These are phyloP conservation scores for Fistulina hepatica DNA, from an alignment of 1,284 basidiomycete species.

Conservation along the genomic window DNA sequence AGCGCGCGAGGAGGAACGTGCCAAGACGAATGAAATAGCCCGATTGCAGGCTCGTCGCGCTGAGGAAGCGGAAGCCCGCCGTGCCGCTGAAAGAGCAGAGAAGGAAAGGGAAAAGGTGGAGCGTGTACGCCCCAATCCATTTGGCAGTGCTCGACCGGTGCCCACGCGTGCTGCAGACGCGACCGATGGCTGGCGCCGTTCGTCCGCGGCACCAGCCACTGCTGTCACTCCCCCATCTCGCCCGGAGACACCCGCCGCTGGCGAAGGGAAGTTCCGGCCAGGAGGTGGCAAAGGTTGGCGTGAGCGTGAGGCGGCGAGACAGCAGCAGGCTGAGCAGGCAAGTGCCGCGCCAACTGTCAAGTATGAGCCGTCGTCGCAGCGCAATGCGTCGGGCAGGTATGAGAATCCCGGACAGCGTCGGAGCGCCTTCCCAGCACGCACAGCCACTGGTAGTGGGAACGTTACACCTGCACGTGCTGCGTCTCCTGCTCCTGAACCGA, in stretches of 20 bases:
- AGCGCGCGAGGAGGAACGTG: constrained; percentile 59
- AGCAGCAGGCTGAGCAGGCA: constrained; percentile 25
- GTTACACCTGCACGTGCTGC: constrained; percentile 17
- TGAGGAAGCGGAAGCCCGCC: constrained; percentile 63
- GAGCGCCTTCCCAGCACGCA: no score
- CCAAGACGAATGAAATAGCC: constrained; percentile 45
- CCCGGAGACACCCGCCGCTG: constrained; percentile 22
- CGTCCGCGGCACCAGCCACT: constrained; percentile 23
- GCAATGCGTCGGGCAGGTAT: no score
- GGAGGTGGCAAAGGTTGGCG: constrained; percentile 45
- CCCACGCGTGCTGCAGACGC: constrained; percentile 20
- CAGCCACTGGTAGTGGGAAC: no score
- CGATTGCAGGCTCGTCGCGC: constrained; percentile 62
- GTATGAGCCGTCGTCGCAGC: no score
- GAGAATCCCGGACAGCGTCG: no score
- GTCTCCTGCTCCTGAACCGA: constrained; percentile 22
- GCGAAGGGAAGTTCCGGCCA: constrained; percentile 33
- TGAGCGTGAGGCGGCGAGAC: constrained; percentile 35
- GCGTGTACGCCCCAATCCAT: constrained; percentile 13
- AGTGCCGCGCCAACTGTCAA: constrained; percentile 15
- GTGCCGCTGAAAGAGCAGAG: constrained; percentile 25
- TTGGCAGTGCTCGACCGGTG: constrained; percentile 12
- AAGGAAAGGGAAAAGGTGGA: constrained; percentile 19
- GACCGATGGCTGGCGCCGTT: constrained; percentile 30
- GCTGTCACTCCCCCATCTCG: constrained; percentile 24